These are phyloP conservation scores for Thielaviopsis euricoi DNA, from an alignment of 2,329 filamentous ascomycete species.

Conservation along the genomic window DNA sequence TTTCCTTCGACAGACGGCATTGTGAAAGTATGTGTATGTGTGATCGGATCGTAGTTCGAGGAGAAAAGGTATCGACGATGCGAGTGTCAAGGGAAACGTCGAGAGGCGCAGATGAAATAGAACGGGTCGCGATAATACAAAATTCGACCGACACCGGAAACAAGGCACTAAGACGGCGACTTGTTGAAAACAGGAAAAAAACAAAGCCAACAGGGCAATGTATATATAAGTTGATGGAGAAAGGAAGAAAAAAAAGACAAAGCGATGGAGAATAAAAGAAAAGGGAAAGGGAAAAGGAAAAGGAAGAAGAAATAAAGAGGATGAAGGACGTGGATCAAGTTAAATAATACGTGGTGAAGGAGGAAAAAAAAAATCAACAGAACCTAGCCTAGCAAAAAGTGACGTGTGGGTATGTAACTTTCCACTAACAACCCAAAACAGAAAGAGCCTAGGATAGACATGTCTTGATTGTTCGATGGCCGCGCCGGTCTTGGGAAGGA, in stretches of 20 bases:
- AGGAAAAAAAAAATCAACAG: background rate
- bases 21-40: slow-evolving; percentile 22
- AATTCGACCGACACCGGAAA: background rate
- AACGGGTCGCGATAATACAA: background rate
- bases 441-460: background rate
- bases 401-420: slow-evolving; percentile 3
- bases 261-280: background rate
- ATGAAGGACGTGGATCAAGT: slow-evolving; percentile 4
- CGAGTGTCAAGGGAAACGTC: background rate
- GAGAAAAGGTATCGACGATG: slow-evolving; percentile 6
- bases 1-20: slow-evolving; percentile 62
- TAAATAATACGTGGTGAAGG: slow-evolving; percentile 4
- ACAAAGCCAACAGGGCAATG: background rate
- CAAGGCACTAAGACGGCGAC: slow-evolving; percentile 4
- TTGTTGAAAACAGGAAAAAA: background rate
- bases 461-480: background rate
- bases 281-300: slow-evolving; percentile 1
- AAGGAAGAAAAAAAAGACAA: slow-evolving; percentile 7
- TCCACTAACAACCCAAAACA: background rate
- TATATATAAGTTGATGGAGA: background rate
- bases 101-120: background rate
- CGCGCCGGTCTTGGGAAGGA: background rate
- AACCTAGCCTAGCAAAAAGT: background rate
- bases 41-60: background rate
- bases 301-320: background rate